Base-by-base conservation (phyloP, 2,329 filamentous ascomycete species). In the Orbilia javanica region DNA sequence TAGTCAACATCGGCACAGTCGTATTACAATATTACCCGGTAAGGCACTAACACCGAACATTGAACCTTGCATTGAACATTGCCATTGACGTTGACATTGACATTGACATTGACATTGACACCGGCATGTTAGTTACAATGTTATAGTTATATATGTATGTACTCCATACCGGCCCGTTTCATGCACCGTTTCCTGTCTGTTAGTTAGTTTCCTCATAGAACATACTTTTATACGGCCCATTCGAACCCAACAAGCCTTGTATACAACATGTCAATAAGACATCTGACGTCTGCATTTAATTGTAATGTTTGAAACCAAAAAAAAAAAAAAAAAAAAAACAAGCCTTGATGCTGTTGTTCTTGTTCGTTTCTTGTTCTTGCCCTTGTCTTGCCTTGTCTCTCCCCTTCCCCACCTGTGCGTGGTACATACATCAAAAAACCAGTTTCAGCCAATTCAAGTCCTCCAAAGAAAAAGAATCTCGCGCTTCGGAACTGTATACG, bases 401-500 rank as follows among this genome's bases (percentile, higher is more conserved):
- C n/a, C n/a, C n/a, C n/a, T n/a, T n/a, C n/a, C n/a, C n/a, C 13
- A 3, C 15, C 39, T 44, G 39, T 44, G 39, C n/a, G 42, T 46
- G 42, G n/a, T 22, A 7, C 42, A n/a, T n/a, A n/a, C n/a, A n/a
- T n/a, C n/a, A n/a, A n/a, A n/a, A n/a, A n/a, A n/a, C n/a, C n/a
- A n/a, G 48, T 52, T 52, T 52, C 48, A 52, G n/a, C 20, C 11
- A 20, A 7, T 5, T 13, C 11, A 13, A 13, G 31, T 53, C 4
- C 25, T 10, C n/a, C n/a, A n/a, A 52, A 7, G 11, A 27, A 42
- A n/a, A 22, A n/a, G 27, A 18, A 25, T 55, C n/a, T 71, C 67
- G 67, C 67, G 55, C 55, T 71, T 71, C 67, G 67, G 67, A 71
- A 71, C 67, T 53, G 10, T 36, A 10, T 7, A 15, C 11, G 4